Evolutionary conservation across 768 basidiomycete genomes (phyloP), one percentile per base, ranked within the genome.

Genomic region (Sistotremastrum suecicum): DNA sequence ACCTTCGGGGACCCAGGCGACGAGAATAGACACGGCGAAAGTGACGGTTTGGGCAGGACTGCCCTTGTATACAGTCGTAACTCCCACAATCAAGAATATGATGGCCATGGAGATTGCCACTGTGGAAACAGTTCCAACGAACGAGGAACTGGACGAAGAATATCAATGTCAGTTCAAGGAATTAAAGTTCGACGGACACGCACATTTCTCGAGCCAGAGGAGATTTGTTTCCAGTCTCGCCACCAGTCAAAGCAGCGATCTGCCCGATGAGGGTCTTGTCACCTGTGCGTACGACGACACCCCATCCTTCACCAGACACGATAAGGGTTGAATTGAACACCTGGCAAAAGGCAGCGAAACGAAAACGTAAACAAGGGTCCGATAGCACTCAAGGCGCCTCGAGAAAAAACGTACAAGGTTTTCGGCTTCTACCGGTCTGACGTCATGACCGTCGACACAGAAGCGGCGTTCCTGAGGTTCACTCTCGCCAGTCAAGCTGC

Each of bases 271-370:
- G 66, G 2, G 78, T 80, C 41, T 72, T 67, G 48, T 82, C 79
- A 35, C 78, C 78, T 7, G 78, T 80, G 29, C 76, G 71, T 11
- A 78, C 74, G 39, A 80, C 78, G 39, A 76, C 78, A 47, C 78
- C 78, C 72, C 75, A 80, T 48, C 63, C 80, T 65, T 82, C 78
- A n/a, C 80, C 79, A 52, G 79, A 80, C 48, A 82, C 75, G 7
- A 80, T 61, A 7, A 80, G 63, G 3, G 79, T 80, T 4, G 78
- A 80, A 53, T 80, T 80, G 61, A 80, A 82, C n/a, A 72, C 68
- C 78, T 80, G 39, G 20, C 2, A 33, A 31, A 30, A 42, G 45
- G n/a, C 43, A 41, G 52, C 7, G 46, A 34, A 3, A 49, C 47
- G 29, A 50, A 43, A 30, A 31, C 30, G 29, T 34, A 5, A 4